Evolutionary conservation across 371 early-diverging fungal genomes (phyloP).

Genomic region (Parasitella parasitica): DNA sequence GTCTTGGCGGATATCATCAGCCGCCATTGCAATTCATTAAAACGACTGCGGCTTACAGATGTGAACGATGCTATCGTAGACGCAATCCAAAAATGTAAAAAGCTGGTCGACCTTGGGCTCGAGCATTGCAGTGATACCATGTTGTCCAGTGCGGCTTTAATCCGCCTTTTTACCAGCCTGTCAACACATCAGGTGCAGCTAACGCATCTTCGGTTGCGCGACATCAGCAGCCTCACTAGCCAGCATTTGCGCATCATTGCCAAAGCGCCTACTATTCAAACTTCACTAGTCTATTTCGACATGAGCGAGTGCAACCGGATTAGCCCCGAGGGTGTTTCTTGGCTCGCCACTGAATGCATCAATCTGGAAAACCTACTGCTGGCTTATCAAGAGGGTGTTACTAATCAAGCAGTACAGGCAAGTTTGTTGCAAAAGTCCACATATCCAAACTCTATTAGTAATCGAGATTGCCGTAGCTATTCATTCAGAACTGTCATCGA

Average conservation of each 20-base stretch:
- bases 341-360: conserved; percentile 27
- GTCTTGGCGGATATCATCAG: conserved; percentile 31
- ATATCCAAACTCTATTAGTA: not conserved
- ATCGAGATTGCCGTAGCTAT: conserved; percentile 4
- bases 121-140: conserved; percentile 34
- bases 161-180: conserved; percentile 14
- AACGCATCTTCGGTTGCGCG: conserved; percentile 35
- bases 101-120: conserved; percentile 34
- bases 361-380: conserved; percentile 24
- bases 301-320: conserved; percentile 43
- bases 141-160: conserved; percentile 24
- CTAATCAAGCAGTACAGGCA: conserved; percentile 38
- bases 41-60: conserved; percentile 37
- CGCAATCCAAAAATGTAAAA: conserved; percentile 29
- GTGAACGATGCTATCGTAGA: conserved; percentile 33
- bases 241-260: conserved; percentile 28
- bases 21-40: conserved; percentile 29
- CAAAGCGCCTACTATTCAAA: not conserved
- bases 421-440: not conserved
- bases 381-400: conserved; percentile 41
- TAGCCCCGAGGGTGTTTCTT: conserved; percentile 21
- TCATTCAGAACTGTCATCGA: conserved; percentile 20
- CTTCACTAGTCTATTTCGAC: conserved; percentile 32
- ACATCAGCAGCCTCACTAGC: conserved; percentile 34
- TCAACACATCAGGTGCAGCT: conserved; percentile 7